Percentiles rank a stretch among this genome's conserved stretches.
Conservation (phyloP, 139 green algal species). For the Cymbomonas tetramitiformis region DNA sequence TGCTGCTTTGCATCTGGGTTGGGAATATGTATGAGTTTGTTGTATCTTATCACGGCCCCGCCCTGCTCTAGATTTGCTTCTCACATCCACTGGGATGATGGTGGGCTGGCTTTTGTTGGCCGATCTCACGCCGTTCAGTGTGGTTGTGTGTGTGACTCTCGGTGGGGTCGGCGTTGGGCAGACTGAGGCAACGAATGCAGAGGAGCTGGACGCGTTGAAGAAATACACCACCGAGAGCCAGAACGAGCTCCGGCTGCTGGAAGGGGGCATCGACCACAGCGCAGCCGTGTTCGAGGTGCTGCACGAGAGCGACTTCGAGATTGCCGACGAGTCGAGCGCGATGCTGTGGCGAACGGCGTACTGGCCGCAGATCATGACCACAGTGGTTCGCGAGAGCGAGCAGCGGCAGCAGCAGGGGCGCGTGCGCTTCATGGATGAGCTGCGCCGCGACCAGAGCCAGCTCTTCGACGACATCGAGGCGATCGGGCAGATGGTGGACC, state of each 20-base stretch:
- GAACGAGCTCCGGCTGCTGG: constrained; percentile 33
- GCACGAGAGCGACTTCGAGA: constrained; percentile 22
- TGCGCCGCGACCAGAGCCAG: constrained; percentile 20
- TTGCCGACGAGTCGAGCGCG: constrained; percentile 25
- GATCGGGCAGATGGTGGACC: constrained; percentile 35
- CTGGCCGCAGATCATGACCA: constrained; percentile 39
- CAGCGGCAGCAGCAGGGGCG: constrained; percentile 18
- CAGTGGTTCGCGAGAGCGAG: constrained; percentile 23
- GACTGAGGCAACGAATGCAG: constrained; percentile 30
- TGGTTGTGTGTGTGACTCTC: no score
- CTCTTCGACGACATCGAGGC: constrained; percentile 13
- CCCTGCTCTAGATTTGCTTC: no score
- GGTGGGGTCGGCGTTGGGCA: no score
- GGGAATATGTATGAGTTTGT: no score
- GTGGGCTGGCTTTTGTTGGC: no score
- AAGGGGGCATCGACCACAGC: constrained; percentile 28
- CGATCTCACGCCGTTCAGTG: no score
- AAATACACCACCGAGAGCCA: constrained; percentile 10
- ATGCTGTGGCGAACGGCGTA: constrained; percentile 39
- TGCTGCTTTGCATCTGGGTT: no score
- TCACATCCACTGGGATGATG: no score
- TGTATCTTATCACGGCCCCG: no score
- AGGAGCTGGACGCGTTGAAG: constrained; percentile 49
- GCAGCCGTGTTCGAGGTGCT: constrained; percentile 23
- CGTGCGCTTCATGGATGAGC: constrained; percentile 31